A percentile compares a stretch with the other conserved stretches of the same genome.
phyloP scores from a whole-genome alignment of 2,329 filamentous ascomycete species.

The Hymenoscyphus linearis region DNA sequence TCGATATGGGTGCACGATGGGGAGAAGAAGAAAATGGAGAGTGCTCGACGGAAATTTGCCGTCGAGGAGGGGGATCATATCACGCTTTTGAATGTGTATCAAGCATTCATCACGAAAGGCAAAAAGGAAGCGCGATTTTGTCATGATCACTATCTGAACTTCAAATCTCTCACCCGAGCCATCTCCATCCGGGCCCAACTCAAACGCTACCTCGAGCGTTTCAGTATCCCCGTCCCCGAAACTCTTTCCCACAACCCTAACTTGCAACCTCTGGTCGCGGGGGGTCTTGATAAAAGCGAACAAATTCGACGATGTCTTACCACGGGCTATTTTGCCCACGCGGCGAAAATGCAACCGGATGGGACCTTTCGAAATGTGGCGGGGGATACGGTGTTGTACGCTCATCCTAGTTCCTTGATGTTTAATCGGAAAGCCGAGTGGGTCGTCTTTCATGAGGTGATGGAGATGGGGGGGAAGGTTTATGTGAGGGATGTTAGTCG shows the following conservation, averaged over 20 bases:
- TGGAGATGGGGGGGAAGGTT: constrained; percentile 83
- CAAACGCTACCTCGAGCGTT: constrained; percentile 79
- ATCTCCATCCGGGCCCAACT: constrained; percentile 84
- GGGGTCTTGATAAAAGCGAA: constrained; percentile 53
- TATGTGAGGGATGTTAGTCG: constrained; percentile 91
- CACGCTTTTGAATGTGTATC: constrained; percentile 89
- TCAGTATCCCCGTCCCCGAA: constrained; percentile 67
- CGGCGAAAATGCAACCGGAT: constrained; percentile 88
- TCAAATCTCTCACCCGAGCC: constrained; percentile 74
- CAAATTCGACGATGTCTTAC: constrained; percentile 81
- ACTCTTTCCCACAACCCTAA: constrained; percentile 39
- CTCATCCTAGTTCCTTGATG: constrained; percentile 88
- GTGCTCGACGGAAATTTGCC: constrained; percentile 73
- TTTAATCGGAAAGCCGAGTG: constrained; percentile 96
- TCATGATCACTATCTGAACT: constrained; percentile 80
- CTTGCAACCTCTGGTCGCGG: constrained; percentile 33
- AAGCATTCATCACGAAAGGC: constrained; percentile 77
- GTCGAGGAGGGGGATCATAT: constrained; percentile 92
- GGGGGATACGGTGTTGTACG: constrained; percentile 71
- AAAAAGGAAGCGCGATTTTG: constrained; percentile 83
- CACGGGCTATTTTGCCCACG: constrained; percentile 87
- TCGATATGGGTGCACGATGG: constrained; percentile 79
- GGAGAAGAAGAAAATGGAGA: constrained; percentile 70
- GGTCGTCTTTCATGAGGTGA: constrained; percentile 91
- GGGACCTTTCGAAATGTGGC: constrained; percentile 85